Evolutionary conservation across 257 asterid species (phyloP).

Genomic region (Rehmannia glutinosa): DNA sequence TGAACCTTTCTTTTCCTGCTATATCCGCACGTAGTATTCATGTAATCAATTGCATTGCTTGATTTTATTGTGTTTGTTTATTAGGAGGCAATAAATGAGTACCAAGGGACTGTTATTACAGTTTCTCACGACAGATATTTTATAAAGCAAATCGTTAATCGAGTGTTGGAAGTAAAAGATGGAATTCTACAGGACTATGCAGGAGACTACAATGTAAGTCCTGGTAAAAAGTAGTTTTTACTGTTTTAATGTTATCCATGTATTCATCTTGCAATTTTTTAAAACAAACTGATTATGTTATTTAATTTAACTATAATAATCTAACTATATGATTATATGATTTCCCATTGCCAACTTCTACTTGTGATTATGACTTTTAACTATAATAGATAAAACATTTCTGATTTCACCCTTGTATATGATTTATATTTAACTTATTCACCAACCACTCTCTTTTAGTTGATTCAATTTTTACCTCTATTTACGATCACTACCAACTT

Average conservation of each 20-base stretch:
- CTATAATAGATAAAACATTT: too few species aligned
- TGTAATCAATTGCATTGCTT: neutral
- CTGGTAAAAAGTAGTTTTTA: neutral
- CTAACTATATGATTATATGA: too few species aligned
- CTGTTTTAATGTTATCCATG: neutral
- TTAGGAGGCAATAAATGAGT: slow-evolving; percentile 90
- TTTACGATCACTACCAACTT: too few species aligned
- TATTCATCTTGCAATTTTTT: too few species aligned
- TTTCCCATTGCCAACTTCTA: too few species aligned
- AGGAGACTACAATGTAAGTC: slow-evolving; percentile 86
- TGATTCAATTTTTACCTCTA: too few species aligned
- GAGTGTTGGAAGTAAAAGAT: slow-evolving; percentile 87
- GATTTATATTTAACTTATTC: too few species aligned
- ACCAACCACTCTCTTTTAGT: too few species aligned
- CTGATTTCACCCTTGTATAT: too few species aligned
- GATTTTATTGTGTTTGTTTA: neutral
- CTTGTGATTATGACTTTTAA: too few species aligned
- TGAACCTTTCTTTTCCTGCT: neutral
- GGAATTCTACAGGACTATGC: slow-evolving; percentile 78
- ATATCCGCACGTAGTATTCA: neutral
- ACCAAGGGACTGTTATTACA: slow-evolving; percentile 81
- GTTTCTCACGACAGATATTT: slow-evolving; percentile 97
- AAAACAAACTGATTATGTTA: too few species aligned
- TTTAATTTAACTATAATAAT: too few species aligned
- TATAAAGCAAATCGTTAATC: slow-evolving; percentile 84